Base-by-base conservation (phyloP, 768 basidiomycete genomes). In the Podaxis sp. region DNA sequence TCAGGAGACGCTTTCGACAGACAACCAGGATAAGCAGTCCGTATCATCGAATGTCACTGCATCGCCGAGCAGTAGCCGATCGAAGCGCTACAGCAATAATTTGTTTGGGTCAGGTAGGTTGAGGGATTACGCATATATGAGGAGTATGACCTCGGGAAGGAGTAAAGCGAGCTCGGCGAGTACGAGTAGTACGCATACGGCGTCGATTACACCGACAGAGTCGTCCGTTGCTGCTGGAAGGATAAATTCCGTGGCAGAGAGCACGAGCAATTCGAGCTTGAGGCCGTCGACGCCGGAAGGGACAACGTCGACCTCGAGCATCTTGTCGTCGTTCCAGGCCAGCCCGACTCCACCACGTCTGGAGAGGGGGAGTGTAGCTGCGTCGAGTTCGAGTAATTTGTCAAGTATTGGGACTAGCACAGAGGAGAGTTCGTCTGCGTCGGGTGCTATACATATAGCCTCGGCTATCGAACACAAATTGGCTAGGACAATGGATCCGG, bases 81-180 rank as follows among this genome's bases (percentile, higher is more conserved):
- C 84, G 43, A 89, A 90, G 74, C 84, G 92, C 51, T 90, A 90
- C 73, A 93, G 91, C 78, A 93, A 93, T 72, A 93, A 93, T 69
- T 78, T 94, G 55, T 94, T 93, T 65, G 88, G 90, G 52, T 93
- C 92, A 17, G 86, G 88, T n/a, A 83, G 87, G 59, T 80, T 92
- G 67, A 81, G 88, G 60, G 92, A 94, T 72, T 85, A 91, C 70
- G 77, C 79, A 9, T 90, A 93, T 72, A 72, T 90, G 68, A 85
- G 86, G 63, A 83, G 79, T 69, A 79, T 82, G 55, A 69, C 78
- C 22, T 80, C 79, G 17, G 66, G 71, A 64, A 73, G 64, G 68
- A 77, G 76, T 64, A 82, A 78, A 62, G 69, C 71, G 59, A 73
- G 75, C 64, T 82, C 77, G 58, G 70, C 71, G 58, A 72, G 76